These are phyloP conservation scores for Didymella pinodella DNA, from an alignment of 2,329 filamentous ascomycete genomes.

Conservation along the genomic window DNA sequence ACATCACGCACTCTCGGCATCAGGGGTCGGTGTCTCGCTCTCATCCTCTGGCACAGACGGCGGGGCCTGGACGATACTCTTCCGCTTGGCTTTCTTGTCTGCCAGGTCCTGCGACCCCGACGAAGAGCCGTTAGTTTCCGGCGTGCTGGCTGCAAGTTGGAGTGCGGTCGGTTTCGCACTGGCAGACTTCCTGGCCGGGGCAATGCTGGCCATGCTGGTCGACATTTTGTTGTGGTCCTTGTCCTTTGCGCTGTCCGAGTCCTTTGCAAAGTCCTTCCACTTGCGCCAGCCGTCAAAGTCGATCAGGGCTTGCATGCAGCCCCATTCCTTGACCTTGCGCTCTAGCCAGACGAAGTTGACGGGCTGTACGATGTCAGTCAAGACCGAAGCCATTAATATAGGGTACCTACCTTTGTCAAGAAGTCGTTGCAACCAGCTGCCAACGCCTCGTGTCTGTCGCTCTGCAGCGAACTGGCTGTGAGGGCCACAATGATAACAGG, in stretches of 20 bases:
- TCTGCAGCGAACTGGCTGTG: constrained; percentile 92
- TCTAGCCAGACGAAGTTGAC: constrained; percentile 98
- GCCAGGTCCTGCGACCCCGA: constrained; percentile 28
- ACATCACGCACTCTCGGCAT: constrained; percentile 15
- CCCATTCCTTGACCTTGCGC: constrained; percentile 98
- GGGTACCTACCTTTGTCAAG: constrained; percentile 79
- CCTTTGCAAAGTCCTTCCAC: constrained; percentile 81
- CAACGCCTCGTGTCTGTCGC: constrained; percentile 91
- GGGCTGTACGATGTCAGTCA: constrained; percentile 65
- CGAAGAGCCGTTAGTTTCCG: constrained; percentile 35
- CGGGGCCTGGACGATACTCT: constrained; percentile 39
- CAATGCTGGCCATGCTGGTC: constrained; percentile 43
- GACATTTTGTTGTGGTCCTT: constrained; percentile 45
- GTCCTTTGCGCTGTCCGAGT: constrained; percentile 49
- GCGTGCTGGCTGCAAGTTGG: constrained; percentile 23
- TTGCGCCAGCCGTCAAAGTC: constrained; percentile 98
- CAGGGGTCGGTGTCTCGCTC: constrained; percentile 33
- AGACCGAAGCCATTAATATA: neutral
- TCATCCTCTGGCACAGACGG: constrained; percentile 40
- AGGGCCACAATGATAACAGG: constrained; percentile 97
- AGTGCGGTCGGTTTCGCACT: constrained; percentile 24
- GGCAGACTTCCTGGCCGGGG: constrained; percentile 35
- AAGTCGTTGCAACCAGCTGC: constrained; percentile 98
- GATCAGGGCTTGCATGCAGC: constrained; percentile 98
- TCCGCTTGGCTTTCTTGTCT: constrained; percentile 47